These are phyloP conservation scores for Cladosporium sp. DNA, from an alignment of 2,329 filamentous ascomycete genomes.

Conservation along the genomic window DNA sequence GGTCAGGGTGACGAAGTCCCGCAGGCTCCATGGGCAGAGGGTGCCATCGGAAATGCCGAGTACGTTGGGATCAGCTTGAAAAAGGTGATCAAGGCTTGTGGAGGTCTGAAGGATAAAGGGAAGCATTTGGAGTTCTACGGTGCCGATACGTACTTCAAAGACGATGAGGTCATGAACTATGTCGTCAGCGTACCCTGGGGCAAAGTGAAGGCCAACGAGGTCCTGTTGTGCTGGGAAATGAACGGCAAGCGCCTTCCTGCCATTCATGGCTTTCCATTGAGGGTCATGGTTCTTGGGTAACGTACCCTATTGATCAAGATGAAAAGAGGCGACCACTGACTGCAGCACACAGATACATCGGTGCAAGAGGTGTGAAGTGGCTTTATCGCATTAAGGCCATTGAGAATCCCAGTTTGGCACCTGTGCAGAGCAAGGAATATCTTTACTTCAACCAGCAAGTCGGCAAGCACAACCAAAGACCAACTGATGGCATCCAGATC, in stretches of 20 bases:
- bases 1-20: conserved; percentile 54
- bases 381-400: conserved; percentile 61
- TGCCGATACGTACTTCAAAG: conserved; percentile 71
- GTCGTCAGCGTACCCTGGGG: conserved; percentile 62
- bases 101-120: conserved; percentile 48
- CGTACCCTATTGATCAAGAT: too few relatives aligned
- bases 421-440: conserved; percentile 63
- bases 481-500: conserved; percentile 56
- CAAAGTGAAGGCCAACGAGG: conserved; percentile 66
- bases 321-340: too few relatives aligned
- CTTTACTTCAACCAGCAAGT: conserved; percentile 66
- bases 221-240: conserved; percentile 68
- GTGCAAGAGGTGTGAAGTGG: conserved; percentile 62
- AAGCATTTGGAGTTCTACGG: conserved; percentile 64
- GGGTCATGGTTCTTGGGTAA: conserved; percentile 52
- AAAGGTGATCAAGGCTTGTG: conserved; percentile 67
- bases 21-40: conserved; percentile 49
- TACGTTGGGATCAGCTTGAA: conserved; percentile 65
- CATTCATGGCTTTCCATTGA: conserved; percentile 63
- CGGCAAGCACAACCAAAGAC: conserved; percentile 62
- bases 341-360: conserved; percentile 50
- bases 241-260: conserved; percentile 60
- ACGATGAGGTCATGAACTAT: conserved; percentile 62
- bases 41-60: conserved; percentile 56
- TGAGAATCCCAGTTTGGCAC: conserved; percentile 50